Evolutionary conservation across 176 grass and related monocot genomes (phyloP), one percentile per base, ranked within the genome.

Genomic region (Stipa capillata): DNA sequence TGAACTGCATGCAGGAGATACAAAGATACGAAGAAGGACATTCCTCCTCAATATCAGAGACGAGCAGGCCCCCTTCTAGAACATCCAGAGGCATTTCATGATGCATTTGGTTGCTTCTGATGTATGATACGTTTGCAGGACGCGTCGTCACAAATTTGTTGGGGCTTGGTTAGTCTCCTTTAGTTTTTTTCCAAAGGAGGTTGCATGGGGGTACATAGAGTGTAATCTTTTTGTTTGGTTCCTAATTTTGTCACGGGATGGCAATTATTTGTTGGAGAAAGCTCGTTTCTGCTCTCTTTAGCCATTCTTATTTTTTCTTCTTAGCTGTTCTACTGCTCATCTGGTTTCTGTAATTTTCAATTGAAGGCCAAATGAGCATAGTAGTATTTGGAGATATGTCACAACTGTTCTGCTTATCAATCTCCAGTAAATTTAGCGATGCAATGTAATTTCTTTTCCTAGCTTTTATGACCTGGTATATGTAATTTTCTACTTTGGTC

Each of bases 291-390:
- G 31, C 36, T 78, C 79, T 88, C 80, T 77, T 83, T 82, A 77
- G 85, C 15, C 65, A 87, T 85, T 84, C 67, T 84, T 87, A 65
- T 73, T 90, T 84, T 80, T 77, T 23, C 62, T 81, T 87, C 17
- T 67, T 99, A 83, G 76, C 27, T 6, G 75, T 89, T 83, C 89
- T 69, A 83, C 77, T 89, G 90, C 90, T 99, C 97, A 85, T 93
- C 78, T 97, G 97, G 90, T 99, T 87, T 93, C 87, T 96, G 90
- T 99, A 99, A 99, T 95, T 99, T 95, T 93, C 85, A 90, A 82
- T 90, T 89, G 77, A 96, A 91, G 81, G 81, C 88, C 92, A 93
- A 84, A 85, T 91, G 97, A 93, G 90, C 82, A 87, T 73, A 79
- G 44, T 89, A 88, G 87, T 79, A 87, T 86, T 58, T 57, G 83